Evolutionary conservation across 257 asterid species (phyloP), one percentile per base, ranked within the genome.

Genomic region (Solanum virginianum): DNA sequence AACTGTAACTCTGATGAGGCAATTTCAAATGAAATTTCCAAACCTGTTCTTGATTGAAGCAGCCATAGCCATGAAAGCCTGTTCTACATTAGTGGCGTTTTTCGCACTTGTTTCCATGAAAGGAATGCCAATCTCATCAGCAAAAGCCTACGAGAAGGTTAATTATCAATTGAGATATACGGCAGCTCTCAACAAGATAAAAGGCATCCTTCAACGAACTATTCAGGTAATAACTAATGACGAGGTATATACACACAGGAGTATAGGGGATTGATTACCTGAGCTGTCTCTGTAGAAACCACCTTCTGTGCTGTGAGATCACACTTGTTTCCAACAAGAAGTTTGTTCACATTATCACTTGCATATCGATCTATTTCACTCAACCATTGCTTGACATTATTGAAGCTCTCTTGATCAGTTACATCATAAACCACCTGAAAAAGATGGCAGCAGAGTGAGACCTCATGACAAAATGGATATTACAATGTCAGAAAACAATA

Each of bases 301-400:
- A 90, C 98, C 90, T 94, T 94, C 86, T 95, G 97, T 39, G 97
- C 85, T 6, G 95, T 91, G 83, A 95, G 98, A 88, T 95, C 98
- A 49, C 92, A 87, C 89, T 95, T 95, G 89, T 95, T 95, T 65
- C 98, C 98, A 55, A 95, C 97, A 56, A 95, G 94, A 85, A 95
- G 98, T 89, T 95, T 95, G 91, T 93, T 95, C n/a, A 93, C 98
- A 87, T 89, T 95, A 86, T 93, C 98, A 88, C 97, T 93, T 4
- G 98, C 98, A 88, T 92, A 95, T 70, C 97, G 96, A 72, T 95
- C 98, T 41, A 95, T 95, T 88, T 95, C 98, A 81, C 88, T 93
- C 87, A 93, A 88, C 98, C 98, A 95, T 85, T 91, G 97, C 87
- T 95, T 95, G 71, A 95, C 97, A 55, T 95, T 93, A 90, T 95